Conservation (phyloP, 164 flowering plant genomes). For the Aristolochia contorta region DNA sequence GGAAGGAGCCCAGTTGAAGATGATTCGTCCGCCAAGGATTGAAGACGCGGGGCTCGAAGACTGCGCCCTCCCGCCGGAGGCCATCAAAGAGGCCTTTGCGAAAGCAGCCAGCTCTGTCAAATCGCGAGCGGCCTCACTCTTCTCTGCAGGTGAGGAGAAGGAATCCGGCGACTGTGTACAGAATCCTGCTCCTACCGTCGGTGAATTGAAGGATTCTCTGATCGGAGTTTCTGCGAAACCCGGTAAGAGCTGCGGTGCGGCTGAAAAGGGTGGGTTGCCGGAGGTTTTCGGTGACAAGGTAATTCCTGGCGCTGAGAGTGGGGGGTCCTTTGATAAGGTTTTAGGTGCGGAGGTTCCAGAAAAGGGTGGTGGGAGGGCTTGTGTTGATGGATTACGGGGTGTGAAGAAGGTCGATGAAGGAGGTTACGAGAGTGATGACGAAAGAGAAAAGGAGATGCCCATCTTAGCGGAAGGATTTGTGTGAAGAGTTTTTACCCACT, state of each 20-base stretch:
- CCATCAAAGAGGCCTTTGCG: slow-evolving; percentile 72
- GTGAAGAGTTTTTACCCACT: no score
- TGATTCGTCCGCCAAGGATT: slow-evolving; percentile 57
- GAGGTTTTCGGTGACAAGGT: slow-evolving; percentile 19
- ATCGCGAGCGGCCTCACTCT: slow-evolving; percentile 28
- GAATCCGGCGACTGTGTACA: slow-evolving; percentile 19
- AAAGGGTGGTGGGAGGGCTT: slow-evolving; percentile 11
- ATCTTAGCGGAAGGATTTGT: no score
- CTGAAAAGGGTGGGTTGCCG: slow-evolving; percentile 22
- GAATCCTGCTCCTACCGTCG: slow-evolving; percentile 27
- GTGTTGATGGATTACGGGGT: slow-evolving; percentile 36
- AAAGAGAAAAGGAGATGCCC: no score
- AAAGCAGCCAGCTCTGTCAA: slow-evolving; percentile 67
- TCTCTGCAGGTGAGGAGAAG: slow-evolving; percentile 16
- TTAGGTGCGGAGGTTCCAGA: slow-evolving; percentile 8
- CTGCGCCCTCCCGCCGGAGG: slow-evolving; percentile 74
- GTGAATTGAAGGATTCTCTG: slow-evolving; percentile 21
- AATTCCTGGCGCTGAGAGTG: slow-evolving; percentile 6
- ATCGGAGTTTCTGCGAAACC: slow-evolving; percentile 17
- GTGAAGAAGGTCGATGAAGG: slow-evolving; percentile 17
- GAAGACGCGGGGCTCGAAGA: slow-evolving; percentile 96
- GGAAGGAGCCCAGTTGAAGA: slow-evolving; percentile 18
- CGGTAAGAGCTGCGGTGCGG: slow-evolving; percentile 24
- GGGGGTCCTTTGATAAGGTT: slow-evolving; percentile 10
- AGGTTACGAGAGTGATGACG: no score